Base-by-base conservation (phyloP, 257 asterid species). In the Verbena officinalis region DNA sequence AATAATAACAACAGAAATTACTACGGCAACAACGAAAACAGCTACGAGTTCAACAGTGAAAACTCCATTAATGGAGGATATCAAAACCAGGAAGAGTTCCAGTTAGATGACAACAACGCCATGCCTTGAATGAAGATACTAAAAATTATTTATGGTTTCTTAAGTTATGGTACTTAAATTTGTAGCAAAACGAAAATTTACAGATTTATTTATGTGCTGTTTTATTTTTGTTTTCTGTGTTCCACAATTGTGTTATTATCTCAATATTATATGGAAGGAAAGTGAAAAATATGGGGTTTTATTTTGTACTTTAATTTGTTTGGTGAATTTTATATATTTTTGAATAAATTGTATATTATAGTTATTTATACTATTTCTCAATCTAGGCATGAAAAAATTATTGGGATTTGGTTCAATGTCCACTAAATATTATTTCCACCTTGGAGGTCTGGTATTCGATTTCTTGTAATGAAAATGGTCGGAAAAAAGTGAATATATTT, bases 101-200 rank as follows among this genome's bases (percentile, higher is more conserved):
- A 74, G 54, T 69, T 69, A 7, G 90, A 80, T 8, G 86, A 73
- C 14, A 65, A 53, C 11, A 27, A 58, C 61, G 31, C 53, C 54
- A 14, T 83, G 84, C 95, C 88, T 69, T 89, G 86, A 84, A 48
- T 42, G 15, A 42, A 14, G 48, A 42, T 42, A n/a, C n/a, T 5
- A 7, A 42, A 7, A 42, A 0, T 7, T 42, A 30, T 66, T 69
- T 44, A 63, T 82, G 75, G 65, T 63, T 53, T 64, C 65, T 31
- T 38, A 58, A 67, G 48, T 75, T 75, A 78, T 73, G 86, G 48
- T 36, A n/a, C n/a, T n/a, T 55, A 64, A 42, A 50, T 44, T 64
- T 51, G 66, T 70, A 51, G 65, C 13, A 3, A 3, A 14, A 3
- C 11, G 12, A 46, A 57, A 43, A 45, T 68, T 42, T 58, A 75